Base-by-base conservation (phyloP, 495 filamentous ascomycete species). In the Podospora pseudocomata region DNA sequence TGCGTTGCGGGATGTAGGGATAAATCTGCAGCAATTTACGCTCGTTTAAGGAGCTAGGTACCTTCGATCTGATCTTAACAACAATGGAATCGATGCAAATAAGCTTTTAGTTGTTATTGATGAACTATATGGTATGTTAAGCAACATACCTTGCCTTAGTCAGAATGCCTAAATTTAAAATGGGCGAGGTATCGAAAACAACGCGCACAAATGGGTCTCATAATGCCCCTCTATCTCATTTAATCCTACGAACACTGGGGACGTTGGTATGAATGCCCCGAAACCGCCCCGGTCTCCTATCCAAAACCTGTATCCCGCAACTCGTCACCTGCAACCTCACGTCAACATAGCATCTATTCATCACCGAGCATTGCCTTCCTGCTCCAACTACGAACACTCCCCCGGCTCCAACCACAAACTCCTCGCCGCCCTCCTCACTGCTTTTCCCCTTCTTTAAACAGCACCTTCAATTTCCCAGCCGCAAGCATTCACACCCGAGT, bases 301-400 rank as follows among this genome's bases (percentile, higher is more conserved):
- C 1, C 23, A 23, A 23, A 23, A 23, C 23, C 39, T 49, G 18
- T 11, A 49, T 3, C 39, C 39, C 39, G 13, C 39, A 49, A 11
- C 39, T 49, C 39, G 69, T 72, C 16, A 78, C 67, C 28, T 79
- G 73, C 26, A 80, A 39, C 56, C 71, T 67, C 7, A 74, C 74
- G 64, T 79, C 73, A 3, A 68, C 28, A 69, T 78, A 79, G 1
- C 71, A 56, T 63, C 58, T 54, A 55, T 80, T 80, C 63, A 57
- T 60, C 13, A 72, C 72, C 16, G 58, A 65, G 59, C 77, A 78
- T 3, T 20, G 58, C 27, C 34, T 26, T 0, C 73, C 71, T 4
- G 74, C 68, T 20, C 23, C 57, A 34, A 80, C 71, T 26, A 39
- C 70, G 9, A 78, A 71, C 63, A 77, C 63, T 5, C 77, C 77